Evolutionary conservation across 1,284 basidiomycete genomes (phyloP), one percentile per base, ranked within the genome.

Genomic region (Trichosporon sp.): DNA sequence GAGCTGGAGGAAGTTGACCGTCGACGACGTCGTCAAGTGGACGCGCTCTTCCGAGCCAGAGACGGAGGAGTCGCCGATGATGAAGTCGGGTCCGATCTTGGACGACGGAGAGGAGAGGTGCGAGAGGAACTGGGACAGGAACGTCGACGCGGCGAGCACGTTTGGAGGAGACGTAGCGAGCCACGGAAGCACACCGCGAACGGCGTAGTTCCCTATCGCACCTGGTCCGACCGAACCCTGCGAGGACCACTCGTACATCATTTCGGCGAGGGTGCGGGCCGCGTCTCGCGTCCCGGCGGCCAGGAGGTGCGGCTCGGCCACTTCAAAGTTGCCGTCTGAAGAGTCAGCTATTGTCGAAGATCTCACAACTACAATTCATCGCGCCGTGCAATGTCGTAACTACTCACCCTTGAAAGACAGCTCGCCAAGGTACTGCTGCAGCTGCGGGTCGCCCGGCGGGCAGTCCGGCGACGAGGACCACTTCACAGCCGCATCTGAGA

Each of bases 361-460:
- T 16, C 0, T 11, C 0, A 0, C n/a, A n/a, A n/a, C n/a, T n/a
- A n/a, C n/a, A n/a, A n/a, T n/a, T n/a, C n/a, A n/a, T n/a, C n/a
- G n/a, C n/a, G n/a, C n/a, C n/a, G n/a, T n/a, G n/a, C n/a, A n/a
- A n/a, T n/a, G n/a, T n/a, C n/a, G n/a, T n/a, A n/a, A n/a, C 8
- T 16, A 69, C 82, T 36, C 65, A 90, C 92, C 93, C 85, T 92
- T 94, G 81, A 88, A 90, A 27, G 93, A 83, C 36, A 95, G 81
- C 75, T 94, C 89, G 7, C 92, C 94, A 60, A 94, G 80, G 77
- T 95, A 95, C 70, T 91, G 88, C 60, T 92, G 91, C 56, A 97
- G 81, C 61, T 86, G 86, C 33, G 88, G 87, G 82, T 97, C 94
- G 32, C 94, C 94, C 34, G 87, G 86, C 14, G 92, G 89, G 77